Conservation (phyloP, 2,329 filamentous ascomycete species). For the Cryphonectria naterciae region DNA sequence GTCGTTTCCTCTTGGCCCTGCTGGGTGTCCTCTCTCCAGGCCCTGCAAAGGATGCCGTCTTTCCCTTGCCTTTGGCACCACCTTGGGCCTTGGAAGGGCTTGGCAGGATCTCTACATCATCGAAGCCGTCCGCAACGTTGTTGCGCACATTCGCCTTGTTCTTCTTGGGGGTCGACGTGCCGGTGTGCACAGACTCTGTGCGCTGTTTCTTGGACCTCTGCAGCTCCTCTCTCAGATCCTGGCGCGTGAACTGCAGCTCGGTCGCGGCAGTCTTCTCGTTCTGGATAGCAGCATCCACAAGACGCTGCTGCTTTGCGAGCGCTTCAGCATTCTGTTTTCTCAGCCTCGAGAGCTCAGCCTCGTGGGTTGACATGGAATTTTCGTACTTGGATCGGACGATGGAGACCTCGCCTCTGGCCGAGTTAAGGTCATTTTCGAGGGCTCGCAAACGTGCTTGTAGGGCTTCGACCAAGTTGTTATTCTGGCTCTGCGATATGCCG, state of each 20-base stretch:
- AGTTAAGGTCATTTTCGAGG: slow-evolving; percentile 60
- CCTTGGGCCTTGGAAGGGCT: slow-evolving; percentile 58
- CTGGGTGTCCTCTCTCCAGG: slow-evolving; percentile 63
- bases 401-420: slow-evolving; percentile 72
- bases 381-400: slow-evolving; percentile 75
- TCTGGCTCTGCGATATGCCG: slow-evolving; percentile 34
- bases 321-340: slow-evolving; percentile 68
- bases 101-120: slow-evolving; percentile 62
- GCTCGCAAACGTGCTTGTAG: slow-evolving; percentile 57
- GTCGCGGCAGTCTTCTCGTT: slow-evolving; percentile 69
- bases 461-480: slow-evolving; percentile 48
- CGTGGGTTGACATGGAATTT: slow-evolving; percentile 63
- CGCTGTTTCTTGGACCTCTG: slow-evolving; percentile 46
- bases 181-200: slow-evolving; percentile 46
- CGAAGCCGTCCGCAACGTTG: slow-evolving; percentile 74
- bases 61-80: slow-evolving; percentile 41
- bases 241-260: slow-evolving; percentile 72
- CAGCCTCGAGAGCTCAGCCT: slow-evolving; percentile 63
- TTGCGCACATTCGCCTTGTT: slow-evolving; percentile 56
- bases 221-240: slow-evolving; percentile 69
- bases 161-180: slow-evolving; percentile 64
- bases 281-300: slow-evolving; percentile 66
- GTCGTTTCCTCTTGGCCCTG: slow-evolving; percentile 73
- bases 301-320: slow-evolving; percentile 63
- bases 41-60: slow-evolving; percentile 43